phyloP scores from a whole-genome alignment of 192 early-diverging fungal species.

The Powellomyces hirtus region DNA sequence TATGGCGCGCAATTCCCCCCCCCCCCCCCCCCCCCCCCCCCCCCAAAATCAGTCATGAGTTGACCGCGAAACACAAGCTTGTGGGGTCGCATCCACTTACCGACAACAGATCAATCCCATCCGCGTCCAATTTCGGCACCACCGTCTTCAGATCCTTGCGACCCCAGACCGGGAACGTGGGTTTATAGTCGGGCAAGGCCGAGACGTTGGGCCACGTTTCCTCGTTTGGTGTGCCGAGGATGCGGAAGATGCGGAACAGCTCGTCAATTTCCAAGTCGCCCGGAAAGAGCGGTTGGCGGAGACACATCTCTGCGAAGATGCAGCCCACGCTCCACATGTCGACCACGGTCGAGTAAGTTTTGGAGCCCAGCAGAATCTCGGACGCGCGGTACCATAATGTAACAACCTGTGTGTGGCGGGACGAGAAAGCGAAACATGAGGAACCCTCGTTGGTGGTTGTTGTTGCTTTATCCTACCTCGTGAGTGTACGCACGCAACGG shows the following conservation, averaged over 20 bases:
- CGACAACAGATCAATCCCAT: slow-evolving; percentile 71
- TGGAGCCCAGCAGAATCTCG: slow-evolving; percentile 89
- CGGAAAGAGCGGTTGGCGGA: slow-evolving; percentile 79
- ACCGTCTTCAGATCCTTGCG: slow-evolving; percentile 50
- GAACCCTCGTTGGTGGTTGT: too few relatives aligned
- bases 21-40: too few relatives aligned
- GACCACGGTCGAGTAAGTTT: slow-evolving; percentile 86
- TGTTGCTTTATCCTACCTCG: too few relatives aligned
- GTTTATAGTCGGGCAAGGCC: slow-evolving; percentile 79
- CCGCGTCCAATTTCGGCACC: slow-evolving; percentile 49
- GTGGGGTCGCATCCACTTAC: slow-evolving; percentile 6
- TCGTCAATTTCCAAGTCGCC: slow-evolving; percentile 90
- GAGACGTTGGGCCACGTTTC: slow-evolving; percentile 74
- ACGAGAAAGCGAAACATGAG: too few relatives aligned
- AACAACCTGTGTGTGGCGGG: too few relatives aligned
- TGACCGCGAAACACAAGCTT: background rate
- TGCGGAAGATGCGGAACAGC: slow-evolving; percentile 85
- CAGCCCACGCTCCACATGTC: slow-evolving; percentile 99
- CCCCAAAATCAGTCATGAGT: background rate
- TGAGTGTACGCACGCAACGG: slow-evolving; percentile 93
- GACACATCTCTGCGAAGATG: slow-evolving; percentile 94
- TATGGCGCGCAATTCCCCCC: too few relatives aligned
- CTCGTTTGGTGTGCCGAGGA: slow-evolving; percentile 80
- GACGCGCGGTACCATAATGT: slow-evolving; percentile 95
- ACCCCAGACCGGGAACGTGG: slow-evolving; percentile 73